Evolutionary conservation across 768 basidiomycete genomes (phyloP), one percentile per base, ranked within the genome.

Genomic region (Kwoniella pini): DNA sequence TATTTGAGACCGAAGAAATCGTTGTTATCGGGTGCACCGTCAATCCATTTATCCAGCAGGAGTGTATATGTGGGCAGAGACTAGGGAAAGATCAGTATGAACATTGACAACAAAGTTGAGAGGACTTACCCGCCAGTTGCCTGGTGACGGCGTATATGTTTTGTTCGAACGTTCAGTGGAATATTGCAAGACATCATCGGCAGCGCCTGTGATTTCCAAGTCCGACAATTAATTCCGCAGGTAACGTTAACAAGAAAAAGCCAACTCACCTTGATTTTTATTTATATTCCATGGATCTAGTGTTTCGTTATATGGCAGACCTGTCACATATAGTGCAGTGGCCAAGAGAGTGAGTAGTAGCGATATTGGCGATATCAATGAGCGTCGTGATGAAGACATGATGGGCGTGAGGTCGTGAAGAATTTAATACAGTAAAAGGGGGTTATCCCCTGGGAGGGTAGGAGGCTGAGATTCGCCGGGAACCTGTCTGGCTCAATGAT

Each of bases 21-120:
- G 77, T 96, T 93, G 74, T 95, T 96, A 43, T 85, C 80, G 2
- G 93, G 93, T 75, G 92, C 89, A 0, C 93, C 93, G 69, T 95
- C 91, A 13, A 91, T 91, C 74, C 90, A 95, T 80, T 95, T 95
- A 83, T 96, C 93, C 67, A 93, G 78, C 51, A 95, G 60, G 2
- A 80, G 46, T 31, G 77, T 79, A 65, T 79, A 79, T 45, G 65
- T 67, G 11, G 77, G 77, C 26, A 77, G 58, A 24, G 73, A 66
- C 70, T 75, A 53, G 30, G n/a, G 31, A 28, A 21, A 44, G 33
- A 40, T 10, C 13, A 33, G 6, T 27, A 13, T 36, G 38, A 64
- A 30, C 54, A 30, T 5, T 17, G 17, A 2, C n/a, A 44, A 24
- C 17, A 19, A 19, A 11, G 21, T 11, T 1, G 22, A 27, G 15